phyloP scores from a whole-genome alignment of 768 basidiomycete genomes.

The Podaxis pistillaris region DNA sequence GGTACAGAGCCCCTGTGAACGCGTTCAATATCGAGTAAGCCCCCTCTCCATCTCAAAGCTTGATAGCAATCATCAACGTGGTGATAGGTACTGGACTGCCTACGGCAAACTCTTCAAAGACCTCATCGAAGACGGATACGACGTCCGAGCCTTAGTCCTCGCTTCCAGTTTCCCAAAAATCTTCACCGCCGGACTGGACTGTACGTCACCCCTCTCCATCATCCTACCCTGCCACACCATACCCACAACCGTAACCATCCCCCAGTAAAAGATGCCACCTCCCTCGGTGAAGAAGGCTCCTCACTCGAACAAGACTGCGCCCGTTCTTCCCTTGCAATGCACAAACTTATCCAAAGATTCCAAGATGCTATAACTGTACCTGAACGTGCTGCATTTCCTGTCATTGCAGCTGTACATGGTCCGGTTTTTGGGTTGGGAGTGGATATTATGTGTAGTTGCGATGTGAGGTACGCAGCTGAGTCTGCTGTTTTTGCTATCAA shows the following conservation, averaged over 20 bases:
- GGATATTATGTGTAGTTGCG: slow-evolving; percentile 73
- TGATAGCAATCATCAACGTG: no score
- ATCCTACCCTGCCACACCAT: not conserved
- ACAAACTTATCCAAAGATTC: slow-evolving; percentile 52
- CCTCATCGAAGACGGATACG: slow-evolving; percentile 44
- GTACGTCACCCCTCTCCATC: slow-evolving; percentile 36
- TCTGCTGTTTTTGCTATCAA: slow-evolving; percentile 70
- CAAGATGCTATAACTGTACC: slow-evolving; percentile 72
- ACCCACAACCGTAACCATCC: not conserved
- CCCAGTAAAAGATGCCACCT: slow-evolving; percentile 30
- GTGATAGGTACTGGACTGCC: slow-evolving; percentile 53
- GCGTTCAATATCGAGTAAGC: slow-evolving; percentile 50
- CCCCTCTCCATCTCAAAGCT: no score
- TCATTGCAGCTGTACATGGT: slow-evolving; percentile 82
- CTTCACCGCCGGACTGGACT: slow-evolving; percentile 84
- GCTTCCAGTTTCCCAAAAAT: slow-evolving; percentile 67
- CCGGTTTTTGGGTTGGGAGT: slow-evolving; percentile 73
- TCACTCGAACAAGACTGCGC: slow-evolving; percentile 42
- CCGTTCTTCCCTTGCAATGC: slow-evolving; percentile 47
- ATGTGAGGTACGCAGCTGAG: slow-evolving; percentile 72
- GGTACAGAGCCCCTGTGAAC: slow-evolving; percentile 59
- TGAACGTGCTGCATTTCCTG: slow-evolving; percentile 69
- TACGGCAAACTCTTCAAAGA: slow-evolving; percentile 61
- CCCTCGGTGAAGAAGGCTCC: slow-evolving; percentile 23
- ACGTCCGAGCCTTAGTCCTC: slow-evolving; percentile 71